Percentiles rank a stretch among this genome's conserved stretches.
Conservation (phyloP, 2,329 filamentous ascomycete species). For the Rhinocladiella mackenziei region DNA sequence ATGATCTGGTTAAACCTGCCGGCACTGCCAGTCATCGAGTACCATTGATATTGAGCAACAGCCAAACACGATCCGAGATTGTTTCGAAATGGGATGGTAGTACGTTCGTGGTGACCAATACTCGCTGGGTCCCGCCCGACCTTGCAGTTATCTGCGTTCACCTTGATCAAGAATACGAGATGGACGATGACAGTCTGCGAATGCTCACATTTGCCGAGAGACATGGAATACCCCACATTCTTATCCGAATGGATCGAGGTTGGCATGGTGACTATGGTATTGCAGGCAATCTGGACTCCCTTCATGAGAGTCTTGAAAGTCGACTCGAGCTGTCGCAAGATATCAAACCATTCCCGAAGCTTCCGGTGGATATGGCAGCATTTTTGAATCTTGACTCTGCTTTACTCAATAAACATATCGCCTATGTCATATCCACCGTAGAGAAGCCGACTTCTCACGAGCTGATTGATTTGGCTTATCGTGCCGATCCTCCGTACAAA, state of each 20-base stretch:
- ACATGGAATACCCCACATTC: slow-evolving; percentile 43
- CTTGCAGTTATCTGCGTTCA: slow-evolving; percentile 46
- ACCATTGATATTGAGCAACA: slow-evolving; percentile 31
- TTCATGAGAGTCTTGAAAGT: slow-evolving; percentile 43
- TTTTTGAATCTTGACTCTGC: slow-evolving; percentile 46
- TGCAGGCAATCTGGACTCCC: slow-evolving; percentile 31
- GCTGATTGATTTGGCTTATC: background rate
- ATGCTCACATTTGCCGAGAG: slow-evolving; percentile 42
- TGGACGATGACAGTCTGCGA: slow-evolving; percentile 23
- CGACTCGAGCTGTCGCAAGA: background rate
- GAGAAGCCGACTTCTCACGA: background rate
- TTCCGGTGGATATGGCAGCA: slow-evolving; percentile 47
- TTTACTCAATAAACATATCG: slow-evolving; percentile 47
- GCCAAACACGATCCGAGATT: slow-evolving; percentile 30
- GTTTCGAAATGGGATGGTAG: slow-evolving; percentile 38
- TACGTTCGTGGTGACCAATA: slow-evolving; percentile 39
- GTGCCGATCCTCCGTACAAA: background rate
- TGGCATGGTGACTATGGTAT: slow-evolving; percentile 33
- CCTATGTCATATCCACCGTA: slow-evolving; percentile 34
- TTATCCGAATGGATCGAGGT: slow-evolving; percentile 43
- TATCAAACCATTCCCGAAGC: slow-evolving; percentile 27
- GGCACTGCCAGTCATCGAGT: slow-evolving; percentile 27
- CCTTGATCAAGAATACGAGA: slow-evolving; percentile 20
- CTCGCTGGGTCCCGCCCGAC: slow-evolving; percentile 44
- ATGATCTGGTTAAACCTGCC: slow-evolving; percentile 26